Evolutionary conservation across 805 yeast species (phyloP).

Genomic region (Nakazawaea anatomiae): DNA sequence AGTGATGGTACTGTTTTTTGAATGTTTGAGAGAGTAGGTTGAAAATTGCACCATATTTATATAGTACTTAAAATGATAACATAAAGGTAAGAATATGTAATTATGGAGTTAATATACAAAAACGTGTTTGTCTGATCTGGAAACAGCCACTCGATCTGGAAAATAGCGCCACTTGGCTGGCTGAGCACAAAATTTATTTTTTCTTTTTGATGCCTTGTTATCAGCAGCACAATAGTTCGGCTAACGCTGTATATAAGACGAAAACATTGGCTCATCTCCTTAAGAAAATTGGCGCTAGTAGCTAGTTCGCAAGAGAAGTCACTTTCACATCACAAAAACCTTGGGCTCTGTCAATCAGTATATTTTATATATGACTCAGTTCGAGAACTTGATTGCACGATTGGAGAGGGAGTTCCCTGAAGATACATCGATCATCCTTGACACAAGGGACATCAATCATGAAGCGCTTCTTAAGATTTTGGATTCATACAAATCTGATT

Average conservation of each 20-base stretch:
- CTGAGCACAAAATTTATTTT: neutral
- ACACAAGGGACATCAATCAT: slow-evolving; percentile 46
- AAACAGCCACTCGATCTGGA: neutral
- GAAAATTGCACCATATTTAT: too few relatives aligned
- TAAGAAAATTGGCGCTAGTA: neutral
- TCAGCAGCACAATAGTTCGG: neutral
- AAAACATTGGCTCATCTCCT: neutral
- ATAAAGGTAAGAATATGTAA: too few relatives aligned
- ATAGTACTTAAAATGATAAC: too few relatives aligned
- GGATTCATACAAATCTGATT: slow-evolving; percentile 40
- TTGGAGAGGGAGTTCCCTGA: slow-evolving; percentile 17
- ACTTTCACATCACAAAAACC: too few relatives aligned
- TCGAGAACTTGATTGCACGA: slow-evolving; percentile 22
- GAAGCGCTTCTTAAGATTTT: slow-evolving; percentile 36
- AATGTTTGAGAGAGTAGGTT: neutral
- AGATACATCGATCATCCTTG: slow-evolving; percentile 5
- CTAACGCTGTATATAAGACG: too few relatives aligned
- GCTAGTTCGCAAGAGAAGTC: neutral
- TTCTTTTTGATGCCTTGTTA: neutral
- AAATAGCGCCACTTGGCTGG: neutral
- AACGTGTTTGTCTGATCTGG: too few relatives aligned
- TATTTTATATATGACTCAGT: neutral
- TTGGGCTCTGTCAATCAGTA: neutral
- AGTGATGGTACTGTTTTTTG: slow-evolving; percentile 66
- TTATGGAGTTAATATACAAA: too few relatives aligned